These are phyloP conservation scores for Royoungia palumana DNA, from an alignment of 768 basidiomycete species.

Conservation along the genomic window DNA sequence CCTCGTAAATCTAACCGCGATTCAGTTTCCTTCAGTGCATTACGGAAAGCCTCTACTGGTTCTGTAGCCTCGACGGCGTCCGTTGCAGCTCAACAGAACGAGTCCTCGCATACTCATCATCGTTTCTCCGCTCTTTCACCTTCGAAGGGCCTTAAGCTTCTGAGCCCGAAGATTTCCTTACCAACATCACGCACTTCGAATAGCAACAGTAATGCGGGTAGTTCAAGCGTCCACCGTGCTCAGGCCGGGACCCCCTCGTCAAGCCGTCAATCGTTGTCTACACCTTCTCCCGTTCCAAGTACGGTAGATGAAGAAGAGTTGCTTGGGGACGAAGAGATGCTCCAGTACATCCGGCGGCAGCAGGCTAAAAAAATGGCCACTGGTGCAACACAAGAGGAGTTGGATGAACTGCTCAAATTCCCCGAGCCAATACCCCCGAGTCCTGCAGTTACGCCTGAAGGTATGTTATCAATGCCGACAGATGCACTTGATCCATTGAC, in stretches of 20 bases:
- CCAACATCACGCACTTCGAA: slow-evolving; percentile 55
- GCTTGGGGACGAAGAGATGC: slow-evolving; percentile 95
- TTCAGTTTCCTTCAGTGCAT: slow-evolving; percentile 70
- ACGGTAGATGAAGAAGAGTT: slow-evolving; percentile 82
- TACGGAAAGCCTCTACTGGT: slow-evolving; percentile 80
- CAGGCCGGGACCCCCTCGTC: slow-evolving; percentile 63
- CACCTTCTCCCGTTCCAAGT: slow-evolving; percentile 80
- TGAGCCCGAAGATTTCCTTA: slow-evolving; percentile 74
- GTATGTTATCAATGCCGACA: slow-evolving; percentile 43
- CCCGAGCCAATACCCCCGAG: slow-evolving; percentile 84
- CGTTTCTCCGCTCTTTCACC: slow-evolving; percentile 84
- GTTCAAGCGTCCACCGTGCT: slow-evolving; percentile 44
- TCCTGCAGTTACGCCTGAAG: slow-evolving; percentile 59
- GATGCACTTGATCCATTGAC: slow-evolving; percentile 6
- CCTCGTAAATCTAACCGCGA: slow-evolving; percentile 73
- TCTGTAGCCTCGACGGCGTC: slow-evolving; percentile 71
- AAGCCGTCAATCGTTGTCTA: slow-evolving; percentile 73
- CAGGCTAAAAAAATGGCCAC: slow-evolving; percentile 82
- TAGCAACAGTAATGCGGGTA: slow-evolving; percentile 31
- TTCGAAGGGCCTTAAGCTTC: slow-evolving; percentile 76
- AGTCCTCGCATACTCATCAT: slow-evolving; percentile 45
- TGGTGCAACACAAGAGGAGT: slow-evolving; percentile 80
- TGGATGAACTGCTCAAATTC: slow-evolving; percentile 87
- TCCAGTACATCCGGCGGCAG: slow-evolving; percentile 87
- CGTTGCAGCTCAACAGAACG: slow-evolving; percentile 42